Conservation (phyloP, 2,329 filamentous ascomycete species). For the Clarireedia sp. region DNA sequence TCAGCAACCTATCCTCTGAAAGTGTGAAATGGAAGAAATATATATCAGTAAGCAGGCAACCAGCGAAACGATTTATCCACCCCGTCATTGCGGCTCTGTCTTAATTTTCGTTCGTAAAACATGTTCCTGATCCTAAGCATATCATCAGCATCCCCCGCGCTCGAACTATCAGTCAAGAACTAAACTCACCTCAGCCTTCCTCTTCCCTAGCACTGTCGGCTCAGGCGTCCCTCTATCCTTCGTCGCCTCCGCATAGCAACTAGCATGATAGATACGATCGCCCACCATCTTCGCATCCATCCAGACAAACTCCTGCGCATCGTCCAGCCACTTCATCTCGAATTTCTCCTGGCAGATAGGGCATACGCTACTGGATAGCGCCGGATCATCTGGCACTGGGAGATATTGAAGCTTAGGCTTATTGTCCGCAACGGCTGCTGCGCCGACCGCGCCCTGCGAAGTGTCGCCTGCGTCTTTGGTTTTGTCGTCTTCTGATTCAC, state of each 20-base stretch:
- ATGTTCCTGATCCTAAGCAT: constrained; percentile 5
- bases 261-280: constrained; percentile 78
- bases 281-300: constrained; percentile 77
- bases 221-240: constrained; percentile 58
- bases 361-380: constrained; percentile 68
- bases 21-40: not conserved
- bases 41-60: not conserved
- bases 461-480: constrained; percentile 34
- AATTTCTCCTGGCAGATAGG: constrained; percentile 96
- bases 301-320: constrained; percentile 95
- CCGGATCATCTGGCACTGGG: constrained; percentile 70
- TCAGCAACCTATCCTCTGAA: too few relatives aligned
- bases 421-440: constrained; percentile 32
- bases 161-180: not conserved
- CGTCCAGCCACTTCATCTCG: constrained; percentile 83
- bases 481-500: constrained; percentile 67
- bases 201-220: constrained; percentile 56
- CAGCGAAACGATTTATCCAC: not conserved
- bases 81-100: constrained; percentile 2
- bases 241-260: constrained; percentile 76
- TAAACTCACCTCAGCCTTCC: constrained; percentile 57
- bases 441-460: constrained; percentile 32
- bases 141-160: not conserved
- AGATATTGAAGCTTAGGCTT: constrained; percentile 61
- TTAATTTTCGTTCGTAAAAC: constrained; percentile 26